phyloP scores from a whole-genome alignment of 2,329 filamentous ascomycete species.

The Lachnellula subtilissima region DNA sequence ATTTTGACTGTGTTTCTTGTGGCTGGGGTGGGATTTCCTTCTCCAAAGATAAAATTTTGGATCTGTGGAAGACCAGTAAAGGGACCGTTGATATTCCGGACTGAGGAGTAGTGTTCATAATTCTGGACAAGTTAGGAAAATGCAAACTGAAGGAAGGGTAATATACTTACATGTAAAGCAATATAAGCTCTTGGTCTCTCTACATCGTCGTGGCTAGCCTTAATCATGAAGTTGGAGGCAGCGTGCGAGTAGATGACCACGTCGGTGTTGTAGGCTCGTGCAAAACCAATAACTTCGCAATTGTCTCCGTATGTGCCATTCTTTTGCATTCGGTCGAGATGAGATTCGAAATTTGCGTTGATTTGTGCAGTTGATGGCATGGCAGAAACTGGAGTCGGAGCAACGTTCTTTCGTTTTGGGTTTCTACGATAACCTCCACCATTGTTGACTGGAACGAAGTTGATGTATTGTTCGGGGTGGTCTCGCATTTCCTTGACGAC shows the following conservation, averaged over 20 bases:
- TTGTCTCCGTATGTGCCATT: slow-evolving; percentile 61
- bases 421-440: slow-evolving; percentile 52
- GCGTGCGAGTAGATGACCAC: slow-evolving; percentile 55
- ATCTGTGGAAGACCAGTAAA: slow-evolving; percentile 52
- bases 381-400: slow-evolving; percentile 40
- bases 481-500: slow-evolving; percentile 59
- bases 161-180: slow-evolving; percentile 54
- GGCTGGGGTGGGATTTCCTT: slow-evolving; percentile 34
- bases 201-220: slow-evolving; percentile 35
- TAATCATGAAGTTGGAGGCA: slow-evolving; percentile 44
- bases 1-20: slow-evolving; percentile 36
- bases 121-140: slow-evolving; percentile 36
- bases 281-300: slow-evolving; percentile 63
- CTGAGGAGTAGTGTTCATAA: slow-evolving; percentile 64
- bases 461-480: slow-evolving; percentile 57
- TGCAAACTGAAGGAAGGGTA: background rate
- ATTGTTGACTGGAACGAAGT: slow-evolving; percentile 53
- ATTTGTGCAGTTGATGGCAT: slow-evolving; percentile 49
- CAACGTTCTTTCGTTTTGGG: slow-evolving; percentile 39
- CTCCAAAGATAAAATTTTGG: slow-evolving; percentile 10
- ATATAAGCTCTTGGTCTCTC: slow-evolving; percentile 44
- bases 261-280: slow-evolving; percentile 54
- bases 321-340: slow-evolving; percentile 55
- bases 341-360: slow-evolving; percentile 47
- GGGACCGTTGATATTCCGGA: slow-evolving; percentile 55